Percentiles rank a stretch among this genome's conserved stretches.
Conservation (phyloP, 805 yeast genomes). For the Wickerhamiella allomyrinae region DNA sequence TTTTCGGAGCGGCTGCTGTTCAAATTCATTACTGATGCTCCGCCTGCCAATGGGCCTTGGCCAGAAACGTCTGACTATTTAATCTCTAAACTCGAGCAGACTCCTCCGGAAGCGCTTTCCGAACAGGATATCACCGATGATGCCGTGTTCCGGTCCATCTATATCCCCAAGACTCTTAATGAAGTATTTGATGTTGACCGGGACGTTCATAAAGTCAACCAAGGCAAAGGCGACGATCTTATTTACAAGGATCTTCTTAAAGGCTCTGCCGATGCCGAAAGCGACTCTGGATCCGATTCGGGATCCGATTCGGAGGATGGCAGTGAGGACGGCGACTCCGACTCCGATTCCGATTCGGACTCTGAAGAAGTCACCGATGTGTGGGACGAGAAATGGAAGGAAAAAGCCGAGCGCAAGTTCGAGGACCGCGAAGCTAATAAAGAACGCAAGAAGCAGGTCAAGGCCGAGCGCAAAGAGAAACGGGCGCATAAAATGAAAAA, state of each 20-base stretch:
- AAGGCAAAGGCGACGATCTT: slow-evolving; percentile 38
- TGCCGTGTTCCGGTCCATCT: slow-evolving; percentile 75
- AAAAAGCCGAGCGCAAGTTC: slow-evolving; percentile 53
- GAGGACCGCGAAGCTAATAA: slow-evolving; percentile 70
- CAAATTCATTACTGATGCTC: slow-evolving; percentile 41
- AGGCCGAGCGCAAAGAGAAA: slow-evolving; percentile 63
- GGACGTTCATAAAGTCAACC: slow-evolving; percentile 39
- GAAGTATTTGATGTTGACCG: slow-evolving; percentile 46
- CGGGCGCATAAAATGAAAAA: slow-evolving; percentile 73
- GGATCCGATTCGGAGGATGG: slow-evolving; percentile 14
- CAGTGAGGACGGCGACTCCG: slow-evolving; percentile 19
- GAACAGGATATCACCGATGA: slow-evolving; percentile 51
- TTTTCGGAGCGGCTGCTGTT: slow-evolving; percentile 74
- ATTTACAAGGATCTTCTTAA: slow-evolving; percentile 29
- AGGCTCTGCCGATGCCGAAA: slow-evolving; percentile 20
- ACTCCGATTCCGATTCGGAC: slow-evolving; percentile 23
- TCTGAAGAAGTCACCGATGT: slow-evolving; percentile 27
- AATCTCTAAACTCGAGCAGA: slow-evolving; percentile 13
- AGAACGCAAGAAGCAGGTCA: slow-evolving; percentile 59
- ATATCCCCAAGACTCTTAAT: slow-evolving; percentile 52
- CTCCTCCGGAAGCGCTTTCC: slow-evolving; percentile 20
- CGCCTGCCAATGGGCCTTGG: slow-evolving; percentile 27
- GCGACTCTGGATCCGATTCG: slow-evolving; percentile 8
- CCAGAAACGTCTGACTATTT: slow-evolving; percentile 23
- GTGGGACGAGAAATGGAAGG: slow-evolving; percentile 28